These are phyloP conservation scores for Fusarium heterosporum DNA, from an alignment of 2,329 filamentous ascomycete species.

Conservation along the genomic window DNA sequence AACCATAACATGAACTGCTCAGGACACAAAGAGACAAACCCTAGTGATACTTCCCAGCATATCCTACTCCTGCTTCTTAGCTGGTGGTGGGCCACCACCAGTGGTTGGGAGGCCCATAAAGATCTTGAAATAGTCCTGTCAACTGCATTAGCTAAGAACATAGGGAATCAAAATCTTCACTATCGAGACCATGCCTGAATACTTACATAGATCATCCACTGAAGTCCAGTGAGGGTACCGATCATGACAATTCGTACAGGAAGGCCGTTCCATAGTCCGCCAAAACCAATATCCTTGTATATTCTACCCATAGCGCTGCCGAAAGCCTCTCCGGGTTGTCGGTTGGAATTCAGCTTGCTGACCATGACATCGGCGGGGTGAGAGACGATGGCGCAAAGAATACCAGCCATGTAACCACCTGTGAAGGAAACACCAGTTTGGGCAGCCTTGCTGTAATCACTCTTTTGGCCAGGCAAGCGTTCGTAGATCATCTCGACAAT, in stretches of 20 bases:
- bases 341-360: conserved; percentile 87
- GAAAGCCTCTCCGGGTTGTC: conserved; percentile 80
- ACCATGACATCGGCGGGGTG: conserved; percentile 91
- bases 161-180: neutral
- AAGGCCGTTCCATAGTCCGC: conserved; percentile 91
- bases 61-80: conserved; percentile 59
- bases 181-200: neutral
- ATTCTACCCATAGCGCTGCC: conserved; percentile 81
- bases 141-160: conserved; percentile 3
- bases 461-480: conserved; percentile 79
- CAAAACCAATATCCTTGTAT: conserved; percentile 87
- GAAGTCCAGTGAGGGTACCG: conserved; percentile 81
- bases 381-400: conserved; percentile 85
- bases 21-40: neutral
- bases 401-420: conserved; percentile 87
- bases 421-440: conserved; percentile 89
- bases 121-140: conserved; percentile 85
- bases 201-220: conserved; percentile 91
- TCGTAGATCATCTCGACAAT: conserved; percentile 89
- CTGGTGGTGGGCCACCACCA: conserved; percentile 71
- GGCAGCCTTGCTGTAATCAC: conserved; percentile 81
- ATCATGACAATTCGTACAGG: conserved; percentile 91
- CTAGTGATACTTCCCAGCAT: neutral
- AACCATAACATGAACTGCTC: conserved; percentile 1
- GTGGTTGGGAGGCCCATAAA: conserved; percentile 90